These are phyloP conservation scores for Myxozyma vanderwaltii DNA, from an alignment of 805 yeast species.

Conservation along the genomic window DNA sequence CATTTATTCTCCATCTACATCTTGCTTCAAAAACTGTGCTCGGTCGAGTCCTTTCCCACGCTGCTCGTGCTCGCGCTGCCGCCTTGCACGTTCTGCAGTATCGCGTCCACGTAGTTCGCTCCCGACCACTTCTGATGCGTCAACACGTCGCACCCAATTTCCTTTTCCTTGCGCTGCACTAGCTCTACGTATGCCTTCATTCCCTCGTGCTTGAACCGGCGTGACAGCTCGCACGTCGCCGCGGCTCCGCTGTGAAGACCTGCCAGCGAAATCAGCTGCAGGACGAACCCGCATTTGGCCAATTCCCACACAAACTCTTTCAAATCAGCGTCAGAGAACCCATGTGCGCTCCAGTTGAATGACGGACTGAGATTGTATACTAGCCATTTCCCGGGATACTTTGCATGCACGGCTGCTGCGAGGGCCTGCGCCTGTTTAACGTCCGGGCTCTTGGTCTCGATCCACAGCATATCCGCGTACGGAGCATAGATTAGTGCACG, in stretches of 20 bases:
- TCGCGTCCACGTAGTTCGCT: conserved; percentile 55
- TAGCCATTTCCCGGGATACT: conserved; percentile 55
- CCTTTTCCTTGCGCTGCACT: conserved; percentile 54
- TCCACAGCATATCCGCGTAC: conserved; percentile 61
- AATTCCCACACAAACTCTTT: conserved; percentile 55
- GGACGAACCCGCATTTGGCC: conserved; percentile 58
- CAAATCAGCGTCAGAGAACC: conserved; percentile 52
- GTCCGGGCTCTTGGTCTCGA: conserved; percentile 63
- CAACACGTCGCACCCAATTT: conserved; percentile 52
- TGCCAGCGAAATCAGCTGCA: conserved; percentile 63
- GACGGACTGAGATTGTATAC: conserved; percentile 65
- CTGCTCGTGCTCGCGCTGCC: conserved; percentile 39
- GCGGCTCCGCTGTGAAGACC: conserved; percentile 59
- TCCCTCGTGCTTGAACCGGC: conserved; percentile 53
- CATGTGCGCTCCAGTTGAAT: conserved; percentile 62
- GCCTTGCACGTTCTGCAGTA: conserved; percentile 49
- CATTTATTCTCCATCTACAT: neutral
- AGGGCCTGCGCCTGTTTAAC: conserved; percentile 53
- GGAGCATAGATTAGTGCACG: conserved; percentile 60
- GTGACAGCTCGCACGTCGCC: conserved; percentile 53
- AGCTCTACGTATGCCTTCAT: conserved; percentile 61
- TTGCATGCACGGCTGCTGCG: conserved; percentile 51
- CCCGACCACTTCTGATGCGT: conserved; percentile 69
- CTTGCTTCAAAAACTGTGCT: conserved; percentile 12
- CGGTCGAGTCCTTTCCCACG: conserved; percentile 30